Evolutionary conservation across 1,284 basidiomycete species (phyloP).

Genomic region (Austroboletus niveus): DNA sequence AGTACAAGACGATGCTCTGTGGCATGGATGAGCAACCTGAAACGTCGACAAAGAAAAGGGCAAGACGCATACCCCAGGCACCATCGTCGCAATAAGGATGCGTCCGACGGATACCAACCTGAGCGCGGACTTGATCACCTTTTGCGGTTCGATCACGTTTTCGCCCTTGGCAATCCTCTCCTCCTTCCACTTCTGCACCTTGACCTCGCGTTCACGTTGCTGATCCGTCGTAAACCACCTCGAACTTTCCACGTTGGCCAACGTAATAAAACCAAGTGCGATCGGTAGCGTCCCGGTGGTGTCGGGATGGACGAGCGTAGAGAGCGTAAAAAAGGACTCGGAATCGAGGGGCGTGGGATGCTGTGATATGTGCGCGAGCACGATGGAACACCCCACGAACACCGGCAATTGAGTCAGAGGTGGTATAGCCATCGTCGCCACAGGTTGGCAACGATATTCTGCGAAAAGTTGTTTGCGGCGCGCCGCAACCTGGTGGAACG

Average conservation of each 20-base stretch:
- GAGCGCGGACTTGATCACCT: slow-evolving; percentile 60
- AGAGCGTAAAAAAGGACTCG: slow-evolving; percentile 72
- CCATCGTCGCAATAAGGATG: slow-evolving; percentile 73
- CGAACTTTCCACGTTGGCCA: slow-evolving; percentile 76
- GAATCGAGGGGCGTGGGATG: slow-evolving; percentile 66
- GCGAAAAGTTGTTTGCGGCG: slow-evolving; percentile 60
- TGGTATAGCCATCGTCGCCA: slow-evolving; percentile 60
- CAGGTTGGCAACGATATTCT: slow-evolving; percentile 56
- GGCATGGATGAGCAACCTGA: slow-evolving; percentile 6
- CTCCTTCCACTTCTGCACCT: slow-evolving; percentile 44
- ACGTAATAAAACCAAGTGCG: slow-evolving; percentile 66
- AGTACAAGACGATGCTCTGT: slow-evolving; percentile 79
- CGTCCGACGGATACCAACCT: slow-evolving; percentile 65
- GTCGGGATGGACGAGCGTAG: slow-evolving; percentile 68
- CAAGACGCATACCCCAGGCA: slow-evolving; percentile 65
- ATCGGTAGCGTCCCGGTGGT: slow-evolving; percentile 70
- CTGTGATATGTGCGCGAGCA: slow-evolving; percentile 56
- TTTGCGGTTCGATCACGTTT: slow-evolving; percentile 47
- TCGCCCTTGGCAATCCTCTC: slow-evolving; percentile 45
- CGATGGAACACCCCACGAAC: slow-evolving; percentile 63
- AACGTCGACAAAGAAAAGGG: neutral
- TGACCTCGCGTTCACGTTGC: slow-evolving; percentile 42
- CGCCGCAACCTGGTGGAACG: slow-evolving; percentile 45
- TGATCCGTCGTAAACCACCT: slow-evolving; percentile 64
- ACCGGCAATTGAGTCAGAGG: slow-evolving; percentile 69